These are phyloP conservation scores for Floccularia luteovirens DNA, from an alignment of 768 basidiomycete genomes.

Conservation along the genomic window DNA sequence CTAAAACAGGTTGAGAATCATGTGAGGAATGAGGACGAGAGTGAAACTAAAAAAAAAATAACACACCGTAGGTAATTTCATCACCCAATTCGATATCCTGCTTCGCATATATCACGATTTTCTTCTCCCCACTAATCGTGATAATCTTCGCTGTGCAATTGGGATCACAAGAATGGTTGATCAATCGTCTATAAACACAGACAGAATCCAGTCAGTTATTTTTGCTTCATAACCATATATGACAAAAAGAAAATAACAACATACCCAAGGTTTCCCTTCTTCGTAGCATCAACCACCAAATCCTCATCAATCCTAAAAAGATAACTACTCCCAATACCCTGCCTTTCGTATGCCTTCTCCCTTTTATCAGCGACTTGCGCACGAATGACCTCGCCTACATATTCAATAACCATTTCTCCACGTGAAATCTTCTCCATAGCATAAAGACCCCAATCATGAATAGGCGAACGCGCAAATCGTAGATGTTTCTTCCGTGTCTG, in stretches of 20 bases:
- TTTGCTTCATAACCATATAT: too few relatives aligned
- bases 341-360: conserved; percentile 94
- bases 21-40: conserved; percentile 1
- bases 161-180: conserved; percentile 98
- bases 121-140: conserved; percentile 87
- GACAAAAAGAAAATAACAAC: conserved; percentile 21
- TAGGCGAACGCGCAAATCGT: conserved; percentile 89
- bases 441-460: conserved; percentile 98
- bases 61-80: conserved; percentile 93
- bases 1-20: conserved; percentile 25
- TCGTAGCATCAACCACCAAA: conserved; percentile 96
- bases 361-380: conserved; percentile 94
- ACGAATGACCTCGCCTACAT: conserved; percentile 95
- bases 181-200: conserved; percentile 63
- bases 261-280: conserved; percentile 97
- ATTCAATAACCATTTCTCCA: conserved; percentile 99
- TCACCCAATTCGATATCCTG: conserved; percentile 93
- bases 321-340: conserved; percentile 97
- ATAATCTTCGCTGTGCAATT: conserved; percentile 90
- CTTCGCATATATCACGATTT: conserved; percentile 99
- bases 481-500: conserved; percentile 98
- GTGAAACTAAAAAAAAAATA: too few relatives aligned
- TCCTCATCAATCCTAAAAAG: conserved; percentile 98
- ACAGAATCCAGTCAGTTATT: conserved; percentile 4
- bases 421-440: conserved; percentile 92